Evolutionary conservation across 2,329 filamentous ascomycete genomes (phyloP), one percentile per base, ranked within the genome.

Genomic region (Hymenoscyphus repandus): DNA sequence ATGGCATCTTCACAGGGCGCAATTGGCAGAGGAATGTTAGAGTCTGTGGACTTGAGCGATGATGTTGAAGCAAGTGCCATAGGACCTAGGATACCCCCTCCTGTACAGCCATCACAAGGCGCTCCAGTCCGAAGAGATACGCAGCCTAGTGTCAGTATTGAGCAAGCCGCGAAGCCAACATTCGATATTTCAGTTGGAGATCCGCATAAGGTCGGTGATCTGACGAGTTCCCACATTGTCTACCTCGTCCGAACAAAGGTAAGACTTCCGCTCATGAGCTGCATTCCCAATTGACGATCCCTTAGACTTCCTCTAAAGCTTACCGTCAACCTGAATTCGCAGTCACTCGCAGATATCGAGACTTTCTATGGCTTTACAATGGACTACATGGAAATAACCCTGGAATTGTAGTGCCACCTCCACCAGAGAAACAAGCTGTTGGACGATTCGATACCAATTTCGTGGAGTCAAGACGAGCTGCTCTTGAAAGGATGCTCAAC

Each of bases 331-430:
- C 88, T 47, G 91, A 96, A 65, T 97, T 99, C 64, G 85, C 90
- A 50, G 93, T 99, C 60, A 95, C 90, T 64, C 81, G 93, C 62
- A 83, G 93, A 65, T 99, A 97, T 70, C 85, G 91, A 52, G 93
- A 99, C 71, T 99, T 99, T 68, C 75, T 99, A 47, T 99, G 93
- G 93, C 82, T 99, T 27, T 99, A 99, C 70, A 96, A 86, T 61
- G 90, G 91, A 30, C 76, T 99, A 54, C 93, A 97, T 67, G 86
- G 84, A 55, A 99, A 95, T 68, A 96, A 93, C 63, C 93, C 93
- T 0, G 93, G 93, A 51, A 85, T 96, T 34, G 90, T 99, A 30
- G 89, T 99, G 11, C 93, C 93, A 0, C 92, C 93, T 6, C 93
- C 93, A 0, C 93, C 93, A 1, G 93, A 99, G 72, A 99, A 99